phyloP scores from a whole-genome alignment of 2,329 filamentous ascomycete species.

The Truncatella angustata region DNA sequence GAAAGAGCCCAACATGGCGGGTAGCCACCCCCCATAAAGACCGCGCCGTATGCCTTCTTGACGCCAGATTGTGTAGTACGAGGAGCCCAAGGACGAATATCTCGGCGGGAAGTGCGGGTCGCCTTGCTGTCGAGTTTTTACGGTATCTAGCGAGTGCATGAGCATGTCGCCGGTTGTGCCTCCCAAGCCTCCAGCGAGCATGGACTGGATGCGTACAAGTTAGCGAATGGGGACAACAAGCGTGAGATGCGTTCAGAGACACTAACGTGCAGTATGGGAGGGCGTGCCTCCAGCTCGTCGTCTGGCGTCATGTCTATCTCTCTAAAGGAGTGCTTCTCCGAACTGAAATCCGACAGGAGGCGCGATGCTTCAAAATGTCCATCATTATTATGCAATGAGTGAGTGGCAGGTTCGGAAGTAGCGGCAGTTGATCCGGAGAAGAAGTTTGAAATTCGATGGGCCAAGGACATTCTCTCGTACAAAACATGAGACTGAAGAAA shows the following conservation, averaged over 20 bases:
- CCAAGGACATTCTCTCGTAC: slow-evolving; percentile 53
- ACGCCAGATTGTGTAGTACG: slow-evolving; percentile 88
- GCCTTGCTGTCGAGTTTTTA: slow-evolving; percentile 96
- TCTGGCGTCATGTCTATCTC: slow-evolving; percentile 29
- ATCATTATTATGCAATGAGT: slow-evolving; percentile 32
- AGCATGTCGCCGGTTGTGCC: slow-evolving; percentile 93
- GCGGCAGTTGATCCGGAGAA: slow-evolving; percentile 41
- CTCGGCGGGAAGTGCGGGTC: slow-evolving; percentile 90
- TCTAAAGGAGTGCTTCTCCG: slow-evolving; percentile 14
- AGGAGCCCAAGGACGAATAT: slow-evolving; percentile 85
- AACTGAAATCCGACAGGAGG: slow-evolving; percentile 27
- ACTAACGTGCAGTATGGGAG: slow-evolving; percentile 64
- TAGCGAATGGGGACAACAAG: slow-evolving; percentile 17
- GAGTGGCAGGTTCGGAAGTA: slow-evolving; percentile 25
- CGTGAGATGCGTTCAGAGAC: slow-evolving; percentile 13
- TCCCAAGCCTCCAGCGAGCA: slow-evolving; percentile 91
- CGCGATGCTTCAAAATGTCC: slow-evolving; percentile 28
- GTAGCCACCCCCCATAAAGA: slow-evolving; percentile 89
- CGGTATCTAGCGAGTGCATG: slow-evolving; percentile 98
- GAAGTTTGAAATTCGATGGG: slow-evolving; percentile 50
- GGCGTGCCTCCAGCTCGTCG: slow-evolving; percentile 54
- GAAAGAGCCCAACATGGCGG: slow-evolving; percentile 88
- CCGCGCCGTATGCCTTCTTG: slow-evolving; percentile 87
- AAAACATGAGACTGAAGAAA: neutral
- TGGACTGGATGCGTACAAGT: slow-evolving; percentile 58